Evolutionary conservation across 1,284 basidiomycete species (phyloP).

Genomic region (Ustilago curta): DNA sequence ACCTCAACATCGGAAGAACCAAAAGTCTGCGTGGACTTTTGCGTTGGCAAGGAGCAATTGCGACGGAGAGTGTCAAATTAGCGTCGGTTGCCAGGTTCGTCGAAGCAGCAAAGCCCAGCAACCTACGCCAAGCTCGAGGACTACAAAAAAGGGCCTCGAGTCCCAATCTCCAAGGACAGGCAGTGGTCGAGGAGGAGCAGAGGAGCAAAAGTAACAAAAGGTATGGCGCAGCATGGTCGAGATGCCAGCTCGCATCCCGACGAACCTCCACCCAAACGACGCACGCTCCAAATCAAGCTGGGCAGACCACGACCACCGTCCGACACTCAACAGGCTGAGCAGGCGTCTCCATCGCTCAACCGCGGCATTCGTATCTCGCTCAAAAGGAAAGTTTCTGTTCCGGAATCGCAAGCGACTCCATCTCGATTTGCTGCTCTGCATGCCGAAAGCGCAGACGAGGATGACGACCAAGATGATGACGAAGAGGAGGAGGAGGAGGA

Average conservation of each 20-base stretch:
- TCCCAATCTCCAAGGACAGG: too few species aligned
- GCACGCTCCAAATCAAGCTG: conserved; percentile 49
- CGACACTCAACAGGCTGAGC: conserved; percentile 16
- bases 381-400: conserved; percentile 33
- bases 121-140: too few species aligned
- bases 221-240: conserved; percentile 40
- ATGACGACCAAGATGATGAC: conserved; percentile 16
- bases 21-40: background rate
- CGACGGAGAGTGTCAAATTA: background rate
- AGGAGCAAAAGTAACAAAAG: conserved; percentile 3
- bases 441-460: conserved; percentile 14
- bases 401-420: conserved; percentile 19
- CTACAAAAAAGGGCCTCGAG: too few species aligned
- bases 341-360: conserved; percentile 33
- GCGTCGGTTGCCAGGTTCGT: background rate
- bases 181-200: background rate
- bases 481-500: too few species aligned
- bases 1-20: conserved; percentile 7
- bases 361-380: conserved; percentile 48
- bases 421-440: conserved; percentile 19
- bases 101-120: too few species aligned
- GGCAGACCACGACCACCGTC: conserved; percentile 31
- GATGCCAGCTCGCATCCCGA: conserved; percentile 36
- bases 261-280: conserved; percentile 30
- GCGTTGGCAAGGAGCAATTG: background rate